Evolutionary conservation across 2,329 filamentous ascomycete genomes (phyloP).

Genomic region (Cordyceps farinosa): DNA sequence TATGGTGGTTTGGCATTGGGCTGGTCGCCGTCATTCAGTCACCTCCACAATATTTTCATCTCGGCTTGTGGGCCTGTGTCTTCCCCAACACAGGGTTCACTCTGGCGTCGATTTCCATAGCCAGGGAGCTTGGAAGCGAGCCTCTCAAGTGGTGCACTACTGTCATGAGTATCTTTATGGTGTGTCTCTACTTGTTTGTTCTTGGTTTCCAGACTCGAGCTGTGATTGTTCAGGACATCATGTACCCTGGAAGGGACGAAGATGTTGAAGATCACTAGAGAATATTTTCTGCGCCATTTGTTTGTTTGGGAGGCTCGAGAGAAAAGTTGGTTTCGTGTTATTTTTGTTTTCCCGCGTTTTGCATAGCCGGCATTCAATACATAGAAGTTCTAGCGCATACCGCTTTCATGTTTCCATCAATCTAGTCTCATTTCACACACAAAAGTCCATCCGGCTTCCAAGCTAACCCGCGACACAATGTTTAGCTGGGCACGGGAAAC

Average conservation of each 20-base stretch:
- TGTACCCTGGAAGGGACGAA: constrained; percentile 54
- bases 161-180: constrained; percentile 47
- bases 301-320: neutral
- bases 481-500: neutral
- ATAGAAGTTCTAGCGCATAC: neutral
- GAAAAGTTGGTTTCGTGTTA: neutral
- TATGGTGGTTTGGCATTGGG: constrained; percentile 54
- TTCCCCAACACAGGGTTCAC: constrained; percentile 61
- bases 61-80: constrained; percentile 63
- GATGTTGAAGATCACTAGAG: constrained; percentile 42
- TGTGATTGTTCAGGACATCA: constrained; percentile 50
- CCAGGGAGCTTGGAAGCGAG: constrained; percentile 43
- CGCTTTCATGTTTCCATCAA: constrained; percentile 25
- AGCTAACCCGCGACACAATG: no score
- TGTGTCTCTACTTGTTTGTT: constrained; percentile 41
- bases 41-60: constrained; percentile 50
- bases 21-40: constrained; percentile 33
- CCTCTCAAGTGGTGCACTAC: constrained; percentile 46
- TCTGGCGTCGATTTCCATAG: constrained; percentile 53
- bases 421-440: neutral
- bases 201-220: constrained; percentile 44
- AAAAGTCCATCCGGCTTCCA: neutral
- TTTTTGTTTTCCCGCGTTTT: neutral
- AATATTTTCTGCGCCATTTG: neutral
- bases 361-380: constrained; percentile 8